Evolutionary conservation across 495 filamentous ascomycete species (phyloP).

Genomic region (Gamarada debralockiae): DNA sequence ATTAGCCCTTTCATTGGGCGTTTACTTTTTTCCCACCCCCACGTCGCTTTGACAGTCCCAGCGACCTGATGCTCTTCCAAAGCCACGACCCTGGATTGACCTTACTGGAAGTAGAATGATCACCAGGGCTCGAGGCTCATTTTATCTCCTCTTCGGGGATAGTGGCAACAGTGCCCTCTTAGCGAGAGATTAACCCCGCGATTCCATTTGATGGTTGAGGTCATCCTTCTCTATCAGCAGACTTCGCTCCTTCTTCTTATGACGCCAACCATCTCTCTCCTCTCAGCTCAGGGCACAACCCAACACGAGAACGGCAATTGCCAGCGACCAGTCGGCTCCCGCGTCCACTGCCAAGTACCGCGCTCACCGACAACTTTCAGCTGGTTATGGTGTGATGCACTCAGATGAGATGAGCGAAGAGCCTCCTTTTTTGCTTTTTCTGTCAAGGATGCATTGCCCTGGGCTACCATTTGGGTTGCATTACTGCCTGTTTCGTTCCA

Average conservation of each 20-base stretch:
- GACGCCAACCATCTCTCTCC: background rate
- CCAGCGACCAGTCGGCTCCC: background rate
- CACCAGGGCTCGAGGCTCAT: background rate
- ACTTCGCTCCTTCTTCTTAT: background rate
- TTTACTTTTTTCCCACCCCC: background rate
- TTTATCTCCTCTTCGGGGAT: no score
- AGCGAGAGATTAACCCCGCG: background rate
- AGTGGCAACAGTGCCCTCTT: background rate
- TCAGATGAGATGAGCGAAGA: background rate
- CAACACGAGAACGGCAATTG: background rate
- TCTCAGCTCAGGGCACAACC: no score
- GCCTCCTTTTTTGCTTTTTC: constrained; percentile 11
- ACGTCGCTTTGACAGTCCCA: background rate
- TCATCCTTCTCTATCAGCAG: background rate
- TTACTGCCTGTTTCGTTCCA: constrained; percentile 5
- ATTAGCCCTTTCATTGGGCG: background rate
- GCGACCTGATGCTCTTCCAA: background rate
- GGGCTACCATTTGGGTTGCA: background rate
- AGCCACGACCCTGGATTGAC: constrained; percentile 5
- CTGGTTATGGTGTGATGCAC: no score
- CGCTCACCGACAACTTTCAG: no score
- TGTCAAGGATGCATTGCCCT: background rate
- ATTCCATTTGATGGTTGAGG: background rate
- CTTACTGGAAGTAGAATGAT: background rate
- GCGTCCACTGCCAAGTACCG: no score